phyloP scores from a whole-genome alignment of 495 filamentous ascomycete genomes.

The Penicillium arizonense region DNA sequence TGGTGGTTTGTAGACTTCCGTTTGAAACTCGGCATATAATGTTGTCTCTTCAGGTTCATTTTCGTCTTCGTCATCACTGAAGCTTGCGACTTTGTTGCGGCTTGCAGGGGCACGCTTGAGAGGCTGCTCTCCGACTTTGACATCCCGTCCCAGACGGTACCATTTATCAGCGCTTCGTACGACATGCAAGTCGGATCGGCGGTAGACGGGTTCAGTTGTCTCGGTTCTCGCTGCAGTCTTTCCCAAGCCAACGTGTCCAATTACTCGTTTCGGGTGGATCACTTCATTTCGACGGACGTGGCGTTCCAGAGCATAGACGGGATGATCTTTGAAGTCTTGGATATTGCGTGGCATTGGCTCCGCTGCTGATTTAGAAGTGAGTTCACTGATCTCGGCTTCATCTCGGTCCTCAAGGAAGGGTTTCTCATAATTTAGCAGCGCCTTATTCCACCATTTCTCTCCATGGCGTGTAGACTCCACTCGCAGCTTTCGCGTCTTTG shows the following conservation, averaged over 20 bases:
- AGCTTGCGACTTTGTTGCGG: slow-evolving; percentile 34
- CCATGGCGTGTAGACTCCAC: slow-evolving; percentile 69
- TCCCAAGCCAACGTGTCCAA: slow-evolving; percentile 75
- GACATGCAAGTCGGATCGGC: slow-evolving; percentile 72
- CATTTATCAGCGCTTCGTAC: slow-evolving; percentile 78
- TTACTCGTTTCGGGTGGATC: slow-evolving; percentile 64
- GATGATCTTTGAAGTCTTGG: slow-evolving; percentile 90
- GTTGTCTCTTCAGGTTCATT: slow-evolving; percentile 40
- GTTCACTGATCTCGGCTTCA: slow-evolving; percentile 75
- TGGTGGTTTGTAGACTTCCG: slow-evolving; percentile 69
- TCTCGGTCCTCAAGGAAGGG: slow-evolving; percentile 63
- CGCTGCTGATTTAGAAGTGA: slow-evolving; percentile 63
- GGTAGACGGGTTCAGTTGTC: slow-evolving; percentile 65
- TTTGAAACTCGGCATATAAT: slow-evolving; percentile 76
- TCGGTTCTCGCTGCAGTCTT: slow-evolving; percentile 54
- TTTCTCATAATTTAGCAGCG: slow-evolving; percentile 59
- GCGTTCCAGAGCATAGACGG: slow-evolving; percentile 81
- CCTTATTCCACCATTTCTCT: slow-evolving; percentile 68
- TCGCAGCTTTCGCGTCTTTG: slow-evolving; percentile 76
- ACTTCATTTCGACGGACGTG: slow-evolving; percentile 85
- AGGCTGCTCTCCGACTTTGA: slow-evolving; percentile 72
- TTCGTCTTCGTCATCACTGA: slow-evolving; percentile 43
- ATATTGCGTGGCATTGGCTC: slow-evolving; percentile 92
- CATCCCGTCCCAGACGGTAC: slow-evolving; percentile 80
- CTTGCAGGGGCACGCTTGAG: slow-evolving; percentile 62